Base-by-base conservation (phyloP, 805 yeast species). In the Pichia cephalocereana region DNA sequence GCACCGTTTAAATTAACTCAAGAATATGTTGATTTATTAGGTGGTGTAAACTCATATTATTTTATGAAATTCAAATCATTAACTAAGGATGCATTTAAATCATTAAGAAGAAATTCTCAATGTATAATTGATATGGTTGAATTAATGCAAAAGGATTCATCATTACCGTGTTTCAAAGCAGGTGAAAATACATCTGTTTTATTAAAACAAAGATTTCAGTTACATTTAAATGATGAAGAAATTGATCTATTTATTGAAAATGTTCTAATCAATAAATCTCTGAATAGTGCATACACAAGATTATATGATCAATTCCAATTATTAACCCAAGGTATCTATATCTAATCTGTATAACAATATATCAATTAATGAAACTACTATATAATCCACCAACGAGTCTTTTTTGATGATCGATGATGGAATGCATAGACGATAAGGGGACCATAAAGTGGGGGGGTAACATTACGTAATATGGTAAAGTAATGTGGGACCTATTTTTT, bases 291-390 rank as follows among this genome's bases (percentile, higher is more conserved):
- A 54, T 93, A 89, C 68, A 93, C 99, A 0, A 73, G 96, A 55
- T 70, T 93, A 32, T 93, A 93, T 61, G 99, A 93, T 63, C 98
- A 91, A 63, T 93, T 86, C 70, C 99, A 93, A 66, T 70, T 93
- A 64, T 68, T 89, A 44, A 90, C 98, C 0, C 99, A 93, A 68
- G 99, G 99, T 41, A 93, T 93, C 28, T 93, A 88, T 64, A 80
- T 78, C 59, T 83, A 62, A 63, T 40, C 26, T 23, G 26, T 23
- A 23, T 23, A 23, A 23, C 26, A 5, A 15, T 34, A 12, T n/a
- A 12, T 26, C 15, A 14, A 34, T 30, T 4, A 4, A 30, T 10
- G 7, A 4, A 30, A 30, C 14, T 30, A 30, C 8, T 30, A 30
- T 30, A 30, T 30, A 30, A 10, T 30, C 5, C 26, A 23, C 5